Conservation (phyloP, 305 asterid genomes). For the Solanum hybrid region DNA sequence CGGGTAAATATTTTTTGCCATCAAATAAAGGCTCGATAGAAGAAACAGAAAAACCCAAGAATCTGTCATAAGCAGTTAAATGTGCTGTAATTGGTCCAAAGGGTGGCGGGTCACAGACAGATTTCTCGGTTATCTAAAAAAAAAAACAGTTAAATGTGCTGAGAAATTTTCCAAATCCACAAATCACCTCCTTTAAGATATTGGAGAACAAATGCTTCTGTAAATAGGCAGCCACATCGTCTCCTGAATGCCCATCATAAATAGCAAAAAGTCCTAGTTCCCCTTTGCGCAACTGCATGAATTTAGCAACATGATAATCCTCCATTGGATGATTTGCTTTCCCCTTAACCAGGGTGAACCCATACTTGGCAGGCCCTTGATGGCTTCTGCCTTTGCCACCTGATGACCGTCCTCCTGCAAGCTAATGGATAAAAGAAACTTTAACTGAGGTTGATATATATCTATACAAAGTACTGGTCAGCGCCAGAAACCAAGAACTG, state of each 20-base stretch:
- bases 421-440: not conserved
- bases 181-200: slow-evolving; percentile 58
- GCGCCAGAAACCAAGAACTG: not conserved
- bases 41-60: not conserved
- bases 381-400: slow-evolving; percentile 69
- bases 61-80: not conserved
- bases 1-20: not conserved
- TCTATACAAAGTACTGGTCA: not conserved
- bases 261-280: slow-evolving; percentile 76
- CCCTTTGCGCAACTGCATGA: slow-evolving; percentile 40
- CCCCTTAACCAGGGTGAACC: slow-evolving; percentile 72
- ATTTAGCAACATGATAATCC: slow-evolving; percentile 82
- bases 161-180: not conserved
- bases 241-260: slow-evolving; percentile 82
- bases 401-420: slow-evolving; percentile 23
- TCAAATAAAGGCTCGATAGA: not conserved
- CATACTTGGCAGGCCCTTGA: slow-evolving; percentile 41
- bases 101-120: no score
- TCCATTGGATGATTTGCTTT: slow-evolving; percentile 82
- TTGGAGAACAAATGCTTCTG: slow-evolving; percentile 66
- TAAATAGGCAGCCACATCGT: slow-evolving; percentile 67
- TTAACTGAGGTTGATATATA: not conserved
- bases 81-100: not conserved
- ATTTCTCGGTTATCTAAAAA: no score
- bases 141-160: not conserved